Evolutionary conservation across 345 rosid species (phyloP), one percentile per base, ranked within the genome.

Genomic region (Tarenaya hassleriana): DNA sequence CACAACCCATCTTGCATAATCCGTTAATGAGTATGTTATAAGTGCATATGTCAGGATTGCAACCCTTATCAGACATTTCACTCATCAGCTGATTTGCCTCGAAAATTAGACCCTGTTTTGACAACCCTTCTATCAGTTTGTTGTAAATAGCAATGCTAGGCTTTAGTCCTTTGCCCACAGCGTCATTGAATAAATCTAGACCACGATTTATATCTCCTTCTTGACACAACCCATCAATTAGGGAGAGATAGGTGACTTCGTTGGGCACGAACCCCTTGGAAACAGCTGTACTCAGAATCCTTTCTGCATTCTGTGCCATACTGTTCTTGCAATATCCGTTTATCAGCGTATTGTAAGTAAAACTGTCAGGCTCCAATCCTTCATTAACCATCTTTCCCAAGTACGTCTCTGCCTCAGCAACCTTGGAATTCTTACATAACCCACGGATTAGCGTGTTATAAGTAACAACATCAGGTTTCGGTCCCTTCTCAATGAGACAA

Each of bases 1-100:
- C 70, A 18, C 92, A 81, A 8, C 95, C 95, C 84, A 92, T 79
- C 75, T 88, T 92, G 73, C 95, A 83, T 33, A 92, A 71, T 43
- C 95, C 96, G 54, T 85, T 83, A 18, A 88, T 69, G 14, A 92
- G 69, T 47, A 84, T 66, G 68, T 92, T 88, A 61, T 84, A 92
- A 53, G 95, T 85, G 76, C 88, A 83, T 18, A 88, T 72, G 52
- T 85, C 70, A 0, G 95, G 94, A 47, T 60, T 52, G 58, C 77
- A 73, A 62, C 84, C 88, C 41, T 75, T 69, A 61, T 71, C 72
- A 32, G 76, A 60, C 88, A 92, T 85, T 60, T 83, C 81, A 49
- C 67, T 71, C 76, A 81, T 77, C 51, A 92, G 34, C 63, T 75
- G 77, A 74, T 78, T 66, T 45, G 96, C 95, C 69, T 81, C 74